Conservation (phyloP, 2,329 filamentous ascomycete species). For the Tolypocladium album region DNA sequence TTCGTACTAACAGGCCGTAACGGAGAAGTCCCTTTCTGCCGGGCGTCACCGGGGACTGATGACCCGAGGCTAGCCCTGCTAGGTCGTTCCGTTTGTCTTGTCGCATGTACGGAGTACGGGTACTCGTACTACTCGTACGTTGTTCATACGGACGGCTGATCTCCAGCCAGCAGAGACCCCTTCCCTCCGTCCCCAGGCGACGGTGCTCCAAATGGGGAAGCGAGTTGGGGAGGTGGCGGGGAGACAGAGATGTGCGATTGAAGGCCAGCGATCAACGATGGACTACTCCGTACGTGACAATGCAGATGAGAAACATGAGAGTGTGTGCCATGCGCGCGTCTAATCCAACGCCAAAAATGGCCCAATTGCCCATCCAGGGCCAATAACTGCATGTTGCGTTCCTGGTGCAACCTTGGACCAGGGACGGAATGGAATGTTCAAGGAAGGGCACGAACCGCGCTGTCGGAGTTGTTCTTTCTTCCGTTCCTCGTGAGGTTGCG, state of each 20-base stretch:
- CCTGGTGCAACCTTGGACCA: neutral
- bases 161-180: no score
- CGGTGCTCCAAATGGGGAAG: neutral
- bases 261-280: neutral
- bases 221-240: neutral
- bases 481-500: no score
- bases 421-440: no score
- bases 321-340: neutral
- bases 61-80: neutral
- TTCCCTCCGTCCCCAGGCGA: neutral
- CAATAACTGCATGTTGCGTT: no score
- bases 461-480: no score
- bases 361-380: no score
- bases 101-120: no score
- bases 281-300: neutral
- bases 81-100: neutral
- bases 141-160: no score
- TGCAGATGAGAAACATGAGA: neutral
- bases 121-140: no score
- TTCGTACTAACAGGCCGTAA: neutral
- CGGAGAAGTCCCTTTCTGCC: neutral
- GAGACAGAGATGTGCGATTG: neutral
- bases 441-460: no score
- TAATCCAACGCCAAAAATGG: no score
- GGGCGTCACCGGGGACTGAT: neutral